A percentile compares a stretch with the other conserved stretches of the same genome.
Evolutionary conservation across 306 rosid species (phyloP).

Genomic region (Psophocarpus tetragonolobus): DNA sequence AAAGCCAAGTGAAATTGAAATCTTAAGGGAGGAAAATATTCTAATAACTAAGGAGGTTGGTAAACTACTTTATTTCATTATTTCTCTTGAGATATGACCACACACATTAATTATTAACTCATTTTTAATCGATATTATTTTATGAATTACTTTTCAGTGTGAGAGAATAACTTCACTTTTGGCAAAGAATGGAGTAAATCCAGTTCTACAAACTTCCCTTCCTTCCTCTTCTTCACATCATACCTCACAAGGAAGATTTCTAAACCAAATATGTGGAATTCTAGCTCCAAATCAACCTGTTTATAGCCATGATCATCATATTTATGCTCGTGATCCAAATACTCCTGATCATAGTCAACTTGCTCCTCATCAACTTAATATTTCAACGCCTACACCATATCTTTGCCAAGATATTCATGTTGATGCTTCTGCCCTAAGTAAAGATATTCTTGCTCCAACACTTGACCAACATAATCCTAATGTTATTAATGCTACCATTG

Average conservation of each 20-base stretch:
- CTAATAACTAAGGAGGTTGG: too few species aligned
- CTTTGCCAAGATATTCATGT: too few species aligned
- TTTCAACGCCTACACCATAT: too few species aligned
- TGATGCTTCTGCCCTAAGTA: too few species aligned
- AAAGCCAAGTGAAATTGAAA: too few species aligned
- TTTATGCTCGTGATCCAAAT: neutral
- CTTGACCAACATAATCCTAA: too few species aligned
- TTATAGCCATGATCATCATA: neutral
- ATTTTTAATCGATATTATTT: neutral
- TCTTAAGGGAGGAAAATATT: too few species aligned
- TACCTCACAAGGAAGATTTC: constrained; percentile 12
- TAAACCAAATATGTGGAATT: constrained; percentile 27
- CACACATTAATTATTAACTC: neutral
- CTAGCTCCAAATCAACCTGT: neutral
- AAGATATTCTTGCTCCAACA: too few species aligned
- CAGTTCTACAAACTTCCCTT: constrained; percentile 15
- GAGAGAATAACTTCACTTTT: constrained; percentile 41
- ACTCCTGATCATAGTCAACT: too few species aligned
- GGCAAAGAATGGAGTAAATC: constrained; percentile 33
- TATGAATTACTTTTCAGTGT: constrained; percentile 46
- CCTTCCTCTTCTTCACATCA: constrained; percentile 17
- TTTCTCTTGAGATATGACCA: too few species aligned
- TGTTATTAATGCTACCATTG: constrained; percentile 9
- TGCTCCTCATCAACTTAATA: too few species aligned
- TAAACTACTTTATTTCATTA: too few species aligned